phyloP scores from a whole-genome alignment of 495 filamentous ascomycete species.

The Beverwykella pulmonaria region DNA sequence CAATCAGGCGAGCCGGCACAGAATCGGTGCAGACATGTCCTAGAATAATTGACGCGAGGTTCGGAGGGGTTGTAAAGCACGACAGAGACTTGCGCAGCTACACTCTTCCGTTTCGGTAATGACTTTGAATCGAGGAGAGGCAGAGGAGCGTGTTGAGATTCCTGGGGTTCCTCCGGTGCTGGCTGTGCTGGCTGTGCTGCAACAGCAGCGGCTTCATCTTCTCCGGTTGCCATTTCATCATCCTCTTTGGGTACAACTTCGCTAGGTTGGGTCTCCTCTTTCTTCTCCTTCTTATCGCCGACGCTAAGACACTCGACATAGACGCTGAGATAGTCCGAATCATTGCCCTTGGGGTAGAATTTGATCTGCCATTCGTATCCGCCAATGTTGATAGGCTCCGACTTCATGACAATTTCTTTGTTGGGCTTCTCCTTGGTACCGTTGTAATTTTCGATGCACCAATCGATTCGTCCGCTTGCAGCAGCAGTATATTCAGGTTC shows the following conservation, averaged over 20 bases:
- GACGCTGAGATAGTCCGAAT: conserved; percentile 62
- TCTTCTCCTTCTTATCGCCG: conserved; percentile 30
- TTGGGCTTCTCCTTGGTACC: conserved; percentile 65
- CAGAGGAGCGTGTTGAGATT: conserved; percentile 38
- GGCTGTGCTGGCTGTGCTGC: not conserved
- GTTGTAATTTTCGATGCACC: conserved; percentile 62
- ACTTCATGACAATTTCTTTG: conserved; percentile 61
- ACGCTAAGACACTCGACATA: conserved; percentile 66
- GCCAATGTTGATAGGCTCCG: conserved; percentile 59
- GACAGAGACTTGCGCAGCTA: conserved; percentile 65
- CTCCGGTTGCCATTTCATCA: conserved; percentile 16
- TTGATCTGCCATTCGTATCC: conserved; percentile 72
- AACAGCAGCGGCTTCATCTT: not conserved
- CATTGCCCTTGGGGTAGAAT: conserved; percentile 68
- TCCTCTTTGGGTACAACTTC: conserved; percentile 1
- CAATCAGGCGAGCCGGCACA: conserved; percentile 62
- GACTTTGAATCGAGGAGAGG: conserved; percentile 36
- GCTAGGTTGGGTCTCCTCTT: not conserved
- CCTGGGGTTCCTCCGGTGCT: not conserved
- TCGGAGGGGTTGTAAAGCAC: conserved; percentile 69
- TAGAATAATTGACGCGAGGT: conserved; percentile 61
- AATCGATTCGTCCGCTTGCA: conserved; percentile 60
- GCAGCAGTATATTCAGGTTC: conserved; percentile 61
- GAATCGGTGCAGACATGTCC: conserved; percentile 63
- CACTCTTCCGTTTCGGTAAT: conserved; percentile 36